Base-by-base conservation (phyloP, 352 stramenopile species). In the Pythium biforme region DNA sequence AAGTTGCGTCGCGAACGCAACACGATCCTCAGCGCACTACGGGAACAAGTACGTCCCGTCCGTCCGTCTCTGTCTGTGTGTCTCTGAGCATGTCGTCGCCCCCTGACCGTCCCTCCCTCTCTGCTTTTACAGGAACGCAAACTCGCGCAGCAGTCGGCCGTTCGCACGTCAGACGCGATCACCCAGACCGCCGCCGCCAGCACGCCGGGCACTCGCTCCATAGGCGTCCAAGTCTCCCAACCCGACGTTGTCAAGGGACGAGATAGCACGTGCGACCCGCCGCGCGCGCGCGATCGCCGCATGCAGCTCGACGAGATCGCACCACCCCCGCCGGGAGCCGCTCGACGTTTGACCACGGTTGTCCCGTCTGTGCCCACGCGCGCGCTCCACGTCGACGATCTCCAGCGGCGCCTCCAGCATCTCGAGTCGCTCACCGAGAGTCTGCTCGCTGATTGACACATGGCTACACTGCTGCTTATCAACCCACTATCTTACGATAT, bases 1-100 rank as follows among this genome's bases (percentile, higher is more conserved):
- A 81, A 81, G 50, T 53, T 89, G 40, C 72, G 81, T 14, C 77
- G 83, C 11, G 83, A 92, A 31, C 74, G 83, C 2, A 92, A 89
- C 56, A 73, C 76, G 9, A 72, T 92, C 26, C 40, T 92, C 14
- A 79, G 54, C 22, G 75, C 83, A 0, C 54, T 92, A 7, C 77
- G 81, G 3, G 81, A 90, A 4, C 66, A 73, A 6, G 66, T 68
- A 37, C 22, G 61, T 61, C 26, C 4, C 8, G n/a, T 23, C 4
- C 9, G 3, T 23, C 4, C 8, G n/a, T 23, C 4, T 17, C 3
- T 23, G 7, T 4, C 26, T 14, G 7, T 19, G 4, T 19, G 29
- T 41, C 27, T 40, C 20, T 17, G 6, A 15, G 19, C 4, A 3
- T 33, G 31, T 46, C 2, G 31, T 23, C 8, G 5, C n/a, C n/a